These are phyloP conservation scores for Teratosphaeriaceae sp. DNA, from an alignment of 2,329 filamentous ascomycete genomes.

Conservation along the genomic window DNA sequence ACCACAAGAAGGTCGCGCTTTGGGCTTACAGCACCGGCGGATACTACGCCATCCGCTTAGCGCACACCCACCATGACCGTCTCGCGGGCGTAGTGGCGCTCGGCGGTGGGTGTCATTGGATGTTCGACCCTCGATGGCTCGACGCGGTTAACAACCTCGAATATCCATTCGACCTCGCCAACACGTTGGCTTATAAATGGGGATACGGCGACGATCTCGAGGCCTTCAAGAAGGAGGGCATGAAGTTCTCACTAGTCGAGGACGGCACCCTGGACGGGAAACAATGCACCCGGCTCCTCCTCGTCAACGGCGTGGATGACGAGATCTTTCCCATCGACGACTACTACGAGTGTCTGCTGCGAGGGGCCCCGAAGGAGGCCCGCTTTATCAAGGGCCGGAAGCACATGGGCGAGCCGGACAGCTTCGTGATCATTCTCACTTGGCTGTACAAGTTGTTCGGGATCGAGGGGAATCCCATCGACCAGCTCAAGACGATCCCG, in stretches of 20 bases:
- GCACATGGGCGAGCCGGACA: constrained; percentile 48
- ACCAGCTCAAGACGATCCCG: constrained; percentile 42
- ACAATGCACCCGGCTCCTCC: constrained; percentile 43
- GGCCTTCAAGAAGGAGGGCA: constrained; percentile 43
- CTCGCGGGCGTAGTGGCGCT: constrained; percentile 47
- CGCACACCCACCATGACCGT: constrained; percentile 50
- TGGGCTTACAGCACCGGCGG: constrained; percentile 56
- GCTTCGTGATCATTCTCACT: constrained; percentile 41
- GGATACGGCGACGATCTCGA: constrained; percentile 36
- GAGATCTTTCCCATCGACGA: constrained; percentile 59
- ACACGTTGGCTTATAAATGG: constrained; percentile 46
- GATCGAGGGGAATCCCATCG: constrained; percentile 34
- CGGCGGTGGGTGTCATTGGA: constrained; percentile 52
- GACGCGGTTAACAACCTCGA: constrained; percentile 50
- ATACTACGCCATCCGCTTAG: constrained; percentile 51
- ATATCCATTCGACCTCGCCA: constrained; percentile 53
- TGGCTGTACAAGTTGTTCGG: constrained; percentile 46
- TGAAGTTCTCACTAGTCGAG: constrained; percentile 49
- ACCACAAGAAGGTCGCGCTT: constrained; percentile 42
- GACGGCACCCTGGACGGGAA: constrained; percentile 49
- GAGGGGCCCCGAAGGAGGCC: constrained; percentile 48
- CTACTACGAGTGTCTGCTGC: constrained; percentile 48
- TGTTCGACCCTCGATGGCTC: constrained; percentile 52
- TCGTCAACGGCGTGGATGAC: constrained; percentile 54
- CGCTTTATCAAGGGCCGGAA: constrained; percentile 38